Evolutionary conservation across 1,139 yeast species (phyloP), one percentile per base, ranked within the genome.

Genomic region (Suhomyces chickasaworum): DNA sequence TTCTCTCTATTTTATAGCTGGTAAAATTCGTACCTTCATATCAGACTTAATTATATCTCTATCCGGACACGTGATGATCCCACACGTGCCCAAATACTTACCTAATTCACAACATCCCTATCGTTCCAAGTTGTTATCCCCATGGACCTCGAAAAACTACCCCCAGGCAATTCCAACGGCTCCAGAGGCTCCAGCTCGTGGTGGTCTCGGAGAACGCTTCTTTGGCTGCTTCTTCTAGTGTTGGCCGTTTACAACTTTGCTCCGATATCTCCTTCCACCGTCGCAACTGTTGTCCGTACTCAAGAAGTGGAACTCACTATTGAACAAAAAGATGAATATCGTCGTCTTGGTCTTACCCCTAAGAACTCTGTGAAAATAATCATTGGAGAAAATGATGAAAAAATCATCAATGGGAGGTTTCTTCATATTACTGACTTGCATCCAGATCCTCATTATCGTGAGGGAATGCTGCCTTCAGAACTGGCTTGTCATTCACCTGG

Each of bases 371-470:
- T 73, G 16, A 52, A 55, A 9, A 52, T 73, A 20, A 50, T 51
- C n/a, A 54, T 58, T 16, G 51, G 54, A 18, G 62, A 57, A 8
- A 60, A 61, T 8, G 68, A 68, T 12, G 60, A 63, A 20, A 64
- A 63, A 44, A 60, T 61, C 3, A 58, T 69, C 41, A 85, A 83
- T 56, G 96, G 96, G 0, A 65, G 93, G 46, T 89, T 89, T 57
- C 66, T 89, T n/a, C 96, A 89, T 59, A 75, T 89, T 25, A 87
- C 96, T 0, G 96, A 89, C 61, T 73, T 89, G 50, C 96, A 89
- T 57, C 96, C 96, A 0, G 96, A 89, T 62, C 84, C 84, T n/a
- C 71, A 70, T 59, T 88, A 86, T 60, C 64, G 67, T 38, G 73
- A 65, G 12, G 89, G 88, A 2, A 63, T 65, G 20, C 66, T 73